These are phyloP conservation scores for Paratinospora sagittata DNA, from an alignment of 164 flowering plant genomes.

Conservation along the genomic window DNA sequence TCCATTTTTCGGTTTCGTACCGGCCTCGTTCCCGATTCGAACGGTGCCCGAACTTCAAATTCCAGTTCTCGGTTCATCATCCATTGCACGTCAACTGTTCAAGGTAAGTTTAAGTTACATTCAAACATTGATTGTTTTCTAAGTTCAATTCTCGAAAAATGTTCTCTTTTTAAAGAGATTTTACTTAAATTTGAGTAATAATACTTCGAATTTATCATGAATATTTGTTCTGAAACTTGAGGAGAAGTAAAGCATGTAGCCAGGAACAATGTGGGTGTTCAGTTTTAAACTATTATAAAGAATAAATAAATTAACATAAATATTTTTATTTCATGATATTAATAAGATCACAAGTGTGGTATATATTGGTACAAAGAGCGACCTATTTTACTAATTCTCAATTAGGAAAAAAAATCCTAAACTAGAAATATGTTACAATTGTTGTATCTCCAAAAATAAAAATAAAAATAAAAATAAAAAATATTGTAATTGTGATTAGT, in stretches of 20 bases:
- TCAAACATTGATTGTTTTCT: not conserved
- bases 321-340: too few relatives aligned
- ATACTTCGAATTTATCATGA: not conserved
- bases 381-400: too few relatives aligned
- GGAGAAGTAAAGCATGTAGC: not conserved
- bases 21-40: constrained; percentile 10
- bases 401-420: too few relatives aligned
- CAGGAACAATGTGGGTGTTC: too few relatives aligned
- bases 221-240: not conserved
- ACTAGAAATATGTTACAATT: too few relatives aligned
- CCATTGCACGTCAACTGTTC: constrained; percentile 30
- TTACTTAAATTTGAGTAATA: not conserved
- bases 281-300: too few relatives aligned
- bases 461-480: too few relatives aligned
- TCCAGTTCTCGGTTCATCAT: constrained; percentile 24
- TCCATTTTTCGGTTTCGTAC: constrained; percentile 14
- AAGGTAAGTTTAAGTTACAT: constrained; percentile 18
- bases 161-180: not conserved
- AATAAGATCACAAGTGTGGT: too few relatives aligned
- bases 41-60: constrained; percentile 14
- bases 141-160: not conserved
- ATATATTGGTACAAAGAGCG: too few relatives aligned
- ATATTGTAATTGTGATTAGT: too few relatives aligned
- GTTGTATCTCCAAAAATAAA: too few relatives aligned
- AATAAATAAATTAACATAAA: too few relatives aligned